phyloP scores from a whole-genome alignment of 768 basidiomycete genomes.

The Naematelia encephala region DNA sequence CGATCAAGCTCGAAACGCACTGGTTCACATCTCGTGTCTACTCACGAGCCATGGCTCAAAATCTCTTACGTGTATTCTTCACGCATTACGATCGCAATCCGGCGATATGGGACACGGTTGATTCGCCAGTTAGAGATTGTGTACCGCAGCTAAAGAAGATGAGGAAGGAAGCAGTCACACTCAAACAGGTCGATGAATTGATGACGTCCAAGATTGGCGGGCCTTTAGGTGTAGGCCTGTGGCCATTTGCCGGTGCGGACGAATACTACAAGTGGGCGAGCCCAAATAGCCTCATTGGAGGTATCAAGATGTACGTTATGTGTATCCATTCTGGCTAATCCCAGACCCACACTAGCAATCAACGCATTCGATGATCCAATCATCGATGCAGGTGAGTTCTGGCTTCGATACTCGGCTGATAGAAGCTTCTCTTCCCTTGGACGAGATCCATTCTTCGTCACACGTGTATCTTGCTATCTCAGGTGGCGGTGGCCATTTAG shows the following conservation, averaged over 20 bases:
- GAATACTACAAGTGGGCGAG: conserved; percentile 50
- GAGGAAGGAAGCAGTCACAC: conserved; percentile 15
- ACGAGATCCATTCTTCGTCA: conserved; percentile 33
- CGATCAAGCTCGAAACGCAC: conserved; percentile 42
- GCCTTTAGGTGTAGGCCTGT: conserved; percentile 36
- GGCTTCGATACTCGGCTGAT: conserved; percentile 1
- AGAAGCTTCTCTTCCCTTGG: conserved; percentile 35
- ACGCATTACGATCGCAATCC: conserved; percentile 33
- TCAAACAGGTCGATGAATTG: conserved; percentile 43
- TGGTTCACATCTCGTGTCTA: conserved; percentile 40
- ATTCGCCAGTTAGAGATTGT: conserved; percentile 10
- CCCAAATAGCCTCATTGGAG: conserved; percentile 31
- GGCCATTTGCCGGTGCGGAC: conserved; percentile 47
- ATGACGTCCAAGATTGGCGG: conserved; percentile 44
- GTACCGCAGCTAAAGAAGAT: conserved; percentile 19
- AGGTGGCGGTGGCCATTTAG: conserved; percentile 49
- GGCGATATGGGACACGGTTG: conserved; percentile 17
- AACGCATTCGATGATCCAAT: conserved; percentile 52
- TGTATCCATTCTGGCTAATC: neutral
- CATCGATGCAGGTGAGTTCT: conserved; percentile 39
- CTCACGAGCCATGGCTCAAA: conserved; percentile 42
- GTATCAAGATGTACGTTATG: conserved; percentile 37
- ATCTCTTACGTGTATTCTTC: conserved; percentile 39
- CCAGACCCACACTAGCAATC: conserved; percentile 47
- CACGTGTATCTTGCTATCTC: conserved; percentile 47